These are phyloP conservation scores for Pelargonium australe DNA, from an alignment of 441 rosid species.

Conservation along the genomic window DNA sequence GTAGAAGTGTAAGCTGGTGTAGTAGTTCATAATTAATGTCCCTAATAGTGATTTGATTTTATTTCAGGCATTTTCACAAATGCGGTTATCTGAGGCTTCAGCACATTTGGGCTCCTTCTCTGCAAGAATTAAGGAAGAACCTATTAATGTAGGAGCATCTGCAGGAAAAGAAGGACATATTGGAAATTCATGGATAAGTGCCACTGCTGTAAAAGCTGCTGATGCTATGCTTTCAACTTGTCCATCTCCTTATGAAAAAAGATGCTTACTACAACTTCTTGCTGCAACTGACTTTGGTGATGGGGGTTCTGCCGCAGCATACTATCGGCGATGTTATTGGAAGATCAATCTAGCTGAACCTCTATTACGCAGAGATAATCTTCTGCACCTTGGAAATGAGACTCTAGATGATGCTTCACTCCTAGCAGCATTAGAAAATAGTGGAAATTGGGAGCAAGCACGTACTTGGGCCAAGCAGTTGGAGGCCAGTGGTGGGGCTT, in stretches of 20 bases:
- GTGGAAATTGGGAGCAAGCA: slow-evolving; percentile 96
- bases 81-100: slow-evolving; percentile 96
- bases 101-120: slow-evolving; percentile 97
- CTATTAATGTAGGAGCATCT: slow-evolving; percentile 44
- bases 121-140: slow-evolving; percentile 80
- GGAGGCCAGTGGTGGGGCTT: slow-evolving; percentile 80
- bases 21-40: not conserved
- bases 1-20: not conserved
- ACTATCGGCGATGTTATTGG: slow-evolving; percentile 79
- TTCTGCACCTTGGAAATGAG: slow-evolving; percentile 71
- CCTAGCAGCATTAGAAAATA: slow-evolving; percentile 71
- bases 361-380: slow-evolving; percentile 58
- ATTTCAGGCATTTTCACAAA: slow-evolving; percentile 90
- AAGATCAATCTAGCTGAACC: slow-evolving; percentile 97
- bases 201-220: slow-evolving; percentile 88
- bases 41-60: slow-evolving; percentile 14
- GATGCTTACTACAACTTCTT: slow-evolving; percentile 92
- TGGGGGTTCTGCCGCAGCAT: slow-evolving; percentile 75
- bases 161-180: slow-evolving; percentile 56
- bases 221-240: slow-evolving; percentile 84
- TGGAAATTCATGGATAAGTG: slow-evolving; percentile 78
- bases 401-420: slow-evolving; percentile 91
- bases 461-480: slow-evolving; percentile 98
- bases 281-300: slow-evolving; percentile 90
- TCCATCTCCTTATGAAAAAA: slow-evolving; percentile 95